Evolutionary conservation across 148 eudicot species (phyloP), one percentile per base, ranked within the genome.

Genomic region (Amaranthus hypochondriacus): DNA sequence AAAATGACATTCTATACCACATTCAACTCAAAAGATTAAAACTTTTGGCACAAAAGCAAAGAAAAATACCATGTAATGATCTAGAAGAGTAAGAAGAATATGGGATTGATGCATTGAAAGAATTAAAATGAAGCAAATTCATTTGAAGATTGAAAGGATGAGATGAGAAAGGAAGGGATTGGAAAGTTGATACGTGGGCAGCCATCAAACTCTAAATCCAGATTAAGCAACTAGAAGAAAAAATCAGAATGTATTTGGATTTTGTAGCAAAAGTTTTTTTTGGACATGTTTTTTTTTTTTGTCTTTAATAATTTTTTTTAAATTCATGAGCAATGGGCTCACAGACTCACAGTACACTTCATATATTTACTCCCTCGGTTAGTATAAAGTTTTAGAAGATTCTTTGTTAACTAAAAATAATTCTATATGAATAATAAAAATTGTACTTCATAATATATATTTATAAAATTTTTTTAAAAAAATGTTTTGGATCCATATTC

Each of bases 151-250:
- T 60, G n/a, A 62, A 56, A 9, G 73, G 70, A 49, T 76, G 83
- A 7, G 83, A 65, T 62, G 87, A 74, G 78, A 83, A 48, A 57
- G 82, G 57, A 69, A 78, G 81, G 44, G 73, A 59, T 58, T 65
- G 82, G 48, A 86, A 67, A 49, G 83, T 63, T 71, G 86, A 80
- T 63, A 90, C 76, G 76, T 75, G 82, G 71, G 89, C 71, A 80
- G 96, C 89, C 95, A 90, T 90, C 18, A 56, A 59, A 69, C 47
- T 65, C 53, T 44, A 63, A 48, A 53, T 14, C 67, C 15, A 62
- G 21, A 69, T 44, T 15, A 48, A 48, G 42, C 28, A 68, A 5
- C 51, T 13, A 63, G 48, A 63, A 43, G 4, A 46, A 4, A 57
- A 10, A 4, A 9, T 9, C 2, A 5, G 47, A 6, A 4, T 49